A percentile compares a stretch with the other conserved stretches of the same genome.
These are phyloP conservation scores for Tylopilus intermedius DNA, from an alignment of 768 basidiomycete species.

Conservation along the genomic window DNA sequence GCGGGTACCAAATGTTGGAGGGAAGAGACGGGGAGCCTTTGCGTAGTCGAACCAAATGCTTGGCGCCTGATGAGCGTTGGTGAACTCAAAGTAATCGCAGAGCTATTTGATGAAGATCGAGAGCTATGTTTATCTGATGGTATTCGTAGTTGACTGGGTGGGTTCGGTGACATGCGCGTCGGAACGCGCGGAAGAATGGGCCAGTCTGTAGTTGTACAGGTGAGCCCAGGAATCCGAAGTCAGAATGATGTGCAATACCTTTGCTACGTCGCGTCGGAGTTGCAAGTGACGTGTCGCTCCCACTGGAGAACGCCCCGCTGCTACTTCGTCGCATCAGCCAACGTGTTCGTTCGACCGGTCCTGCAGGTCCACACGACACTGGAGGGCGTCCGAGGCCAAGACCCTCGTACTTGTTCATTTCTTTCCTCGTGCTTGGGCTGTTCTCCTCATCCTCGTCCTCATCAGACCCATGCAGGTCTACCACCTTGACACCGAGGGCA, in stretches of 20 bases:
- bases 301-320: slow-evolving; percentile 76
- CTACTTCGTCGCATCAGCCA: slow-evolving; percentile 76
- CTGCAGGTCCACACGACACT: slow-evolving; percentile 23
- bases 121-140: slow-evolving; percentile 49
- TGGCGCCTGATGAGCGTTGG: slow-evolving; percentile 39
- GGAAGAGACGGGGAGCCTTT: slow-evolving; percentile 19
- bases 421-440: slow-evolving; percentile 57
- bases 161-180: slow-evolving; percentile 44
- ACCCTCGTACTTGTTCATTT: slow-evolving; percentile 51
- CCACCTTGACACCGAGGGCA: slow-evolving; percentile 28
- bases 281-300: slow-evolving; percentile 57
- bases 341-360: slow-evolving; percentile 41
- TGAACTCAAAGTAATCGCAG: slow-evolving; percentile 42
- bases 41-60: slow-evolving; percentile 23
- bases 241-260: slow-evolving; percentile 19
- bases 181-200: slow-evolving; percentile 47
- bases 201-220: slow-evolving; percentile 41
- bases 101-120: slow-evolving; percentile 53
- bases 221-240: not conserved
- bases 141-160: slow-evolving; percentile 34
- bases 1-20: slow-evolving; percentile 28
- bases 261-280: slow-evolving; percentile 61
- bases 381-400: slow-evolving; percentile 62
- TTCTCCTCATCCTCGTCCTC: slow-evolving; percentile 59
- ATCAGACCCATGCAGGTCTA: slow-evolving; percentile 41